Evolutionary conservation across 2,329 filamentous ascomycete genomes (phyloP).

Genomic region (Fulvia fulva): DNA sequence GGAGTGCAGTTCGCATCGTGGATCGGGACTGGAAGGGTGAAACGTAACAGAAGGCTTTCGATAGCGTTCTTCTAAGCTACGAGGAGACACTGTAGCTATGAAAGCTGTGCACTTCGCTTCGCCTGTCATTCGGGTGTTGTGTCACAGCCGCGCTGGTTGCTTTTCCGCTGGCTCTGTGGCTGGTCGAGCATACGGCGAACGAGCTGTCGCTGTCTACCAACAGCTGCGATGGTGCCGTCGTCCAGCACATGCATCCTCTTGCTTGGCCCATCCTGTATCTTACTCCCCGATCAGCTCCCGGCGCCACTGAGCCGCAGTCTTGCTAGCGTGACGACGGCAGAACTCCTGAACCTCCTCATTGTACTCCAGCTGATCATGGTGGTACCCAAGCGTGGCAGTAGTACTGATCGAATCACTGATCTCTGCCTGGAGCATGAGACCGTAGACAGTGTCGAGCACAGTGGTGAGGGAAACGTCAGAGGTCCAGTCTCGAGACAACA

Average conservation of each 20-base stretch:
- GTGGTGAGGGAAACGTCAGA: conserved; percentile 32
- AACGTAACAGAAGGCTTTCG: too few relatives aligned
- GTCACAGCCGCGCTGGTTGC: too few relatives aligned
- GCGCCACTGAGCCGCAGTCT: conserved; percentile 30
- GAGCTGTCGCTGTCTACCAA: too few relatives aligned
- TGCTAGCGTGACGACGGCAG: conserved; percentile 30
- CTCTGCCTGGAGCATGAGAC: conserved; percentile 34
- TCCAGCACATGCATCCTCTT: too few relatives aligned
- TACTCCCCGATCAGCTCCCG: conserved; percentile 16
- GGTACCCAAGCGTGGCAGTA: conserved; percentile 32
- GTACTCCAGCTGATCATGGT: conserved; percentile 34
- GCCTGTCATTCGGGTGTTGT: too few relatives aligned
- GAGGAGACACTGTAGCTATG: too few relatives aligned
- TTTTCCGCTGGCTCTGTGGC: too few relatives aligned
- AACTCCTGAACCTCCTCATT: conserved; percentile 31
- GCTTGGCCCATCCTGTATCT: neutral
- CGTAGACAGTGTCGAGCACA: conserved; percentile 35
- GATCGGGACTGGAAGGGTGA: neutral
- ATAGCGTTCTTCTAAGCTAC: neutral
- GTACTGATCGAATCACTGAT: conserved; percentile 33
- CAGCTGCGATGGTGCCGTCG: too few relatives aligned
- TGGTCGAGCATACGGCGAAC: too few relatives aligned
- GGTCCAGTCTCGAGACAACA: conserved; percentile 37
- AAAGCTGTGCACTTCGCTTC: too few relatives aligned
- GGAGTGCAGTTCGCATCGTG: neutral